Evolutionary conservation across 345 rosid species (phyloP).

Genomic region (Salix udensis): DNA sequence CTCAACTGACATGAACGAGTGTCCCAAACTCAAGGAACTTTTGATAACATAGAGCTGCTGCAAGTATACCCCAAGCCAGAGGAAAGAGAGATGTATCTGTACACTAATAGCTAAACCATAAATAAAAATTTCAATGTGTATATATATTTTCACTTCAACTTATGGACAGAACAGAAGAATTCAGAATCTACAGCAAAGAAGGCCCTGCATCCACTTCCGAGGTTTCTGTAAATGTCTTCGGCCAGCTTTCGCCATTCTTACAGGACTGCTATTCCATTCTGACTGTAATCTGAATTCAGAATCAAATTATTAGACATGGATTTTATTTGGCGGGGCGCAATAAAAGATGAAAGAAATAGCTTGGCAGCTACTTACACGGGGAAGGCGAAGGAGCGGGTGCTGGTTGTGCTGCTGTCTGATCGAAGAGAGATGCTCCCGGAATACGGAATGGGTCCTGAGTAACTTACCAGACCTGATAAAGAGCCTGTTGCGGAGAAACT

Average conservation of each 20-base stretch:
- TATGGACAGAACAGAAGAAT: conserved; percentile 29
- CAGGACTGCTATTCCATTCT: conserved; percentile 93
- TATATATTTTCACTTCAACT: conserved; percentile 18
- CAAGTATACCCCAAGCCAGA: conserved; percentile 4
- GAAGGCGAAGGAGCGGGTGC: conserved; percentile 90
- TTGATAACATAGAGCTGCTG: not conserved
- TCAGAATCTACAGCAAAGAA: conserved; percentile 94
- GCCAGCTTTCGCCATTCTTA: conserved; percentile 78
- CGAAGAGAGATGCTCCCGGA: conserved; percentile 79
- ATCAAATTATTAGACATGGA: not conserved
- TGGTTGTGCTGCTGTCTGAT: conserved; percentile 90
- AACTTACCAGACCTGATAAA: conserved; percentile 52
- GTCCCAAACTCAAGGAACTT: not conserved
- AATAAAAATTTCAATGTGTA: conserved; percentile 10
- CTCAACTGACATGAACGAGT: not conserved
- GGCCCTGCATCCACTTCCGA: conserved; percentile 54
- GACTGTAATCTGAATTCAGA: conserved; percentile 59
- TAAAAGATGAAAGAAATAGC: not conserved
- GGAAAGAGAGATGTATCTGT: conserved; percentile 1
- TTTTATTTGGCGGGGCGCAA: not conserved
- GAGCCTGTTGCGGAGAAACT: conserved; percentile 72
- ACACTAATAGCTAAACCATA: conserved; percentile 9
- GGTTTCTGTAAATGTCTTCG: conserved; percentile 47
- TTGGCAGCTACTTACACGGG: conserved; percentile 49
- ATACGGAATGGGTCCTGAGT: conserved; percentile 59